phyloP scores from a whole-genome alignment of 2,329 filamentous ascomycete species.

The Corinectria fuckeliana region DNA sequence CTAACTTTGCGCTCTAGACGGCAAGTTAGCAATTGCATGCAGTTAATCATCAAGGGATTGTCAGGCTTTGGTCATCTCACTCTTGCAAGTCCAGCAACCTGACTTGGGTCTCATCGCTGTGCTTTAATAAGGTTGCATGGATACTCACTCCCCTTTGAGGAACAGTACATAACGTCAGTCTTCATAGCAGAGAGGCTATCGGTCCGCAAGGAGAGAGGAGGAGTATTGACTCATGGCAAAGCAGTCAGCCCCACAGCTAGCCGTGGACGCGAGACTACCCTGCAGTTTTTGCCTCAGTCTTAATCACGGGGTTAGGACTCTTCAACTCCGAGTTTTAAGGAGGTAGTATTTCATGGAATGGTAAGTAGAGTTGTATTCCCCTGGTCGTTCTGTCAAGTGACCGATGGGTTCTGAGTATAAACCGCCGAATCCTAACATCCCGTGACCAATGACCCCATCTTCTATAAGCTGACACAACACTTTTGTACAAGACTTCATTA shows the following conservation, averaged over 20 bases:
- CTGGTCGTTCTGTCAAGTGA: neutral
- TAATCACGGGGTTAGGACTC: no score
- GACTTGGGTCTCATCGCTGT: conserved; percentile 7
- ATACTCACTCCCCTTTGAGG: neutral
- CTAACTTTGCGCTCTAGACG: conserved; percentile 53
- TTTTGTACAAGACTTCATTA: neutral
- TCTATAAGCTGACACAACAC: neutral
- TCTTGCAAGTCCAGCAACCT: conserved; percentile 26
- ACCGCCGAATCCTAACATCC: neutral
- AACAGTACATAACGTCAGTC: neutral
- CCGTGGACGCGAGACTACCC: neutral
- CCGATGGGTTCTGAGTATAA: neutral
- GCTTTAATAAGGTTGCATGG: neutral
- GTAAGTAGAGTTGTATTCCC: neutral
- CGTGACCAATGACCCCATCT: neutral
- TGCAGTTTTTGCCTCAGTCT: neutral
- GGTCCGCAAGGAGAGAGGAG: neutral
- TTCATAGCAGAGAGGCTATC: neutral
- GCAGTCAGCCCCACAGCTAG: neutral
- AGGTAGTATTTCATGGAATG: neutral
- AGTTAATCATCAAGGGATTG: neutral
- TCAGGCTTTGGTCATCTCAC: neutral
- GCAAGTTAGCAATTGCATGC: neutral
- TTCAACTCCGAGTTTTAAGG: no score
- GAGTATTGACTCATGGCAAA: neutral